Conservation (phyloP, 2,329 filamentous ascomycete genomes). For the Hymenoscyphus occultus region DNA sequence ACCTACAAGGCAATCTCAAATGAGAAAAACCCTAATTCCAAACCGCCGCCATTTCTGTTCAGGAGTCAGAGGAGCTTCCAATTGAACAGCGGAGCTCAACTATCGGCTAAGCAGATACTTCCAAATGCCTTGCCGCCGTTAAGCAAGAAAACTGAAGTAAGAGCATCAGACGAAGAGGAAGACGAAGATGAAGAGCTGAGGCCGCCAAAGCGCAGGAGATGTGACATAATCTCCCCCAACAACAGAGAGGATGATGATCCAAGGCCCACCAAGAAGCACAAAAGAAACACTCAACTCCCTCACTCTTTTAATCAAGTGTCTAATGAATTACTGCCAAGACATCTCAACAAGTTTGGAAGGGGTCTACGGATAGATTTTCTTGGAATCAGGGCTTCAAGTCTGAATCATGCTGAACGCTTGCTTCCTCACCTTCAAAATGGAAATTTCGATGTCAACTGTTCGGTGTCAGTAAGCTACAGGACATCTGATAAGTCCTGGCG, state of each 20-base stretch:
- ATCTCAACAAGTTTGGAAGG: slow-evolving; percentile 19
- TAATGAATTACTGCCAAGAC: slow-evolving; percentile 7
- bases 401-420: not conserved
- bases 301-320: not conserved
- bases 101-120: not conserved
- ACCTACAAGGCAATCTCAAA: not conserved
- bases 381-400: slow-evolving; percentile 16
- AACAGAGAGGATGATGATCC: not conserved
- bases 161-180: slow-evolving; percentile 23
- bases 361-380: slow-evolving; percentile 27
- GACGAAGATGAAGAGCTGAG: slow-evolving; percentile 22
- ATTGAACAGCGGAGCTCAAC: not conserved
- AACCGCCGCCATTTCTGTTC: not conserved
- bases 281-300: not conserved
- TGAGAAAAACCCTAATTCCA: not conserved
- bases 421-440: not conserved
- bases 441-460: slow-evolving; percentile 20
- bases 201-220: slow-evolving; percentile 29
- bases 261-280: not conserved
- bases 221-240: not conserved
- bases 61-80: not conserved
- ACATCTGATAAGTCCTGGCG: slow-evolving; percentile 20
- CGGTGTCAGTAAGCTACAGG: slow-evolving; percentile 22
- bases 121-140: not conserved
- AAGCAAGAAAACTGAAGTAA: not conserved